A percentile compares a stretch with the other conserved stretches of the same genome.
Conservation (phyloP, 768 basidiomycete species). For the Trametes sanguinea region DNA sequence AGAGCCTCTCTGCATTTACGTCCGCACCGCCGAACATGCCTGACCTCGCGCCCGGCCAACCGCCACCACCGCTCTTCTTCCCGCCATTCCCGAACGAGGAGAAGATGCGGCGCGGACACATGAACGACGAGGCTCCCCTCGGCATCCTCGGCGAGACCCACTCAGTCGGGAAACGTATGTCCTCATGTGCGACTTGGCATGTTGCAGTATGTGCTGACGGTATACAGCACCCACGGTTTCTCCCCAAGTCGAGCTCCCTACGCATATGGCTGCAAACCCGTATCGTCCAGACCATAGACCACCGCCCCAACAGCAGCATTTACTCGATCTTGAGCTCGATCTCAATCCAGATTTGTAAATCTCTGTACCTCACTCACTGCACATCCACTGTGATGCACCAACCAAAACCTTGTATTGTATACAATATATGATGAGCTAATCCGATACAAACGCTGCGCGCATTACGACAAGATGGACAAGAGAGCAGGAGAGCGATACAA, state of each 20-base stretch:
- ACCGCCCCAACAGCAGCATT: constrained; percentile 53
- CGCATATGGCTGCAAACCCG: constrained; percentile 61
- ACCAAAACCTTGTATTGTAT: no score
- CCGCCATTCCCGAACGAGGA: constrained; percentile 92
- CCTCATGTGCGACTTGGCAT: neutral
- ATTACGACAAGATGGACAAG: neutral
- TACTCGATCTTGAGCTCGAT: constrained; percentile 82
- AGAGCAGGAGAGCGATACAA: constrained; percentile 10
- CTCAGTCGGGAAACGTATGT: constrained; percentile 70
- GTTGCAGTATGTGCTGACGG: constrained; percentile 9
- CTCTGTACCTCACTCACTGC: neutral
- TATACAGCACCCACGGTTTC: constrained; percentile 60
- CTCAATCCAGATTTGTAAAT: constrained; percentile 74
- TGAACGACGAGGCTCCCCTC: constrained; percentile 80
- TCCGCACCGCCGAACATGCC: constrained; percentile 90
- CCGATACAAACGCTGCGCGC: no score
- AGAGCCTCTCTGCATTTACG: constrained; percentile 82
- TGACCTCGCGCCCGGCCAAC: constrained; percentile 70
- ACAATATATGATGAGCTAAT: no score
- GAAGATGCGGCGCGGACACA: constrained; percentile 81
- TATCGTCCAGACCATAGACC: constrained; percentile 71
- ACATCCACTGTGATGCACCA: no score
- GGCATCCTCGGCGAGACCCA: constrained; percentile 80
- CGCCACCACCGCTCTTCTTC: constrained; percentile 79
- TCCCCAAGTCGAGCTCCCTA: constrained; percentile 52